Conservation (phyloP, 2,329 filamentous ascomycete species). For the Xylaria polymorpha region DNA sequence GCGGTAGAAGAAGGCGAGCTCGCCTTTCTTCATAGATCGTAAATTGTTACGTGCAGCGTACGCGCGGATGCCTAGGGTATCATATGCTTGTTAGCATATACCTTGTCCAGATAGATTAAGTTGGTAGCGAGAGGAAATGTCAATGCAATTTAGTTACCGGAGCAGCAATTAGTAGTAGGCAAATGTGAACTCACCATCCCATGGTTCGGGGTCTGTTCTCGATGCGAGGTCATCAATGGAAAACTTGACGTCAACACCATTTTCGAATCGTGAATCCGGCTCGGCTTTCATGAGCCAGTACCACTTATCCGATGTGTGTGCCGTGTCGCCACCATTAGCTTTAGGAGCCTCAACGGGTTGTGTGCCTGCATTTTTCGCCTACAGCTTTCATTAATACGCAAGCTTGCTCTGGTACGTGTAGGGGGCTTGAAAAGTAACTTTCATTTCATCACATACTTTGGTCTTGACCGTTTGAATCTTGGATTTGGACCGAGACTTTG, state of each 20-base stretch:
- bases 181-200: constrained; percentile 77
- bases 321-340: constrained; percentile 10
- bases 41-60: constrained; percentile 83
- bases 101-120: constrained; percentile 31
- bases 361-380: constrained; percentile 18
- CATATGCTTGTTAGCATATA: constrained; percentile 36
- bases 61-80: constrained; percentile 50
- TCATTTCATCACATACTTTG: constrained; percentile 25
- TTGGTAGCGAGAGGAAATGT: constrained; percentile 41
- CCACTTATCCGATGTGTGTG: constrained; percentile 45
- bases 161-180: constrained; percentile 10
- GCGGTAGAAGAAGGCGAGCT: constrained; percentile 97
- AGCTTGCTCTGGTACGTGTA: not conserved
- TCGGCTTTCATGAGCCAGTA: constrained; percentile 92
- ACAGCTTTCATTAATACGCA: constrained; percentile 6
- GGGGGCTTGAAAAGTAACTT: not conserved
- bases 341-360: constrained; percentile 33
- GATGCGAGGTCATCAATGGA: constrained; percentile 89
- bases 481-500: constrained; percentile 8
- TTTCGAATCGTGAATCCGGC: constrained; percentile 86
- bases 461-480: constrained; percentile 5
- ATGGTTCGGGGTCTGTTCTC: constrained; percentile 82
- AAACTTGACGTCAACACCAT: constrained; percentile 89
- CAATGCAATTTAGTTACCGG: constrained; percentile 2
- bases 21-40: constrained; percentile 88